Conservation (phyloP, 1,284 basidiomycete genomes). For the Ustilago bromivora region DNA sequence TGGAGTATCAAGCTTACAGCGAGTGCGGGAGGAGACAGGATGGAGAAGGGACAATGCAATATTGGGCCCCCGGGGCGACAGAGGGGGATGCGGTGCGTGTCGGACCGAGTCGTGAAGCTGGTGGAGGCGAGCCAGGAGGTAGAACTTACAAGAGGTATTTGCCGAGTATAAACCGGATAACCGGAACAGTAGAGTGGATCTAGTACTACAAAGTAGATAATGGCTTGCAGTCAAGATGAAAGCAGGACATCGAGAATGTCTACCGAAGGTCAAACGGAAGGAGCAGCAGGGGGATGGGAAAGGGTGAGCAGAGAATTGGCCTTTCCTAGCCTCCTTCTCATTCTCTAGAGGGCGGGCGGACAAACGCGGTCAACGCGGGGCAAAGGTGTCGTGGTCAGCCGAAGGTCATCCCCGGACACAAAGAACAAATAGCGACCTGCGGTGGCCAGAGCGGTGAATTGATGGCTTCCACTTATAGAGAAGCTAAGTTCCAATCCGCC, state of each 20-base stretch:
- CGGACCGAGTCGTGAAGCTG: constrained; percentile 27
- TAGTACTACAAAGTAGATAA: constrained; percentile 8
- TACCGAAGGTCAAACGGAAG: neutral
- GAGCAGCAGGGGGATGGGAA: neutral
- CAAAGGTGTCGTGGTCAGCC: neutral
- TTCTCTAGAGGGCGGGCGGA: too few relatives aligned
- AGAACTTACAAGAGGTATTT: neutral
- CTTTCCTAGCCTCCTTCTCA: neutral
- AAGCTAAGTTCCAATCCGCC: constrained; percentile 17
- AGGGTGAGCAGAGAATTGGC: neutral
- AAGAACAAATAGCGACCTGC: neutral
- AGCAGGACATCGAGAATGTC: too few relatives aligned
- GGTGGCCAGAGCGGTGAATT: constrained; percentile 36
- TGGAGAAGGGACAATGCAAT: neutral
- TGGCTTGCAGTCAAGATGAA: constrained; percentile 9
- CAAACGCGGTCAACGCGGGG: neutral
- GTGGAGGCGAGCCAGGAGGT: constrained; percentile 2
- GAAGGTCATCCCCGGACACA: neutral
- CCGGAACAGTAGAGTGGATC: neutral
- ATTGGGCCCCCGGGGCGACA: neutral
- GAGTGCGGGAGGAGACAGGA: neutral
- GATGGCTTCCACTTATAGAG: constrained; percentile 17
- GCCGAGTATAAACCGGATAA: constrained; percentile 1
- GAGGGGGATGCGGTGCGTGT: constrained; percentile 27
- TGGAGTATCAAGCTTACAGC: neutral